Base-by-base conservation (phyloP, 345 rosid species). In the Jatropha curcas region DNA sequence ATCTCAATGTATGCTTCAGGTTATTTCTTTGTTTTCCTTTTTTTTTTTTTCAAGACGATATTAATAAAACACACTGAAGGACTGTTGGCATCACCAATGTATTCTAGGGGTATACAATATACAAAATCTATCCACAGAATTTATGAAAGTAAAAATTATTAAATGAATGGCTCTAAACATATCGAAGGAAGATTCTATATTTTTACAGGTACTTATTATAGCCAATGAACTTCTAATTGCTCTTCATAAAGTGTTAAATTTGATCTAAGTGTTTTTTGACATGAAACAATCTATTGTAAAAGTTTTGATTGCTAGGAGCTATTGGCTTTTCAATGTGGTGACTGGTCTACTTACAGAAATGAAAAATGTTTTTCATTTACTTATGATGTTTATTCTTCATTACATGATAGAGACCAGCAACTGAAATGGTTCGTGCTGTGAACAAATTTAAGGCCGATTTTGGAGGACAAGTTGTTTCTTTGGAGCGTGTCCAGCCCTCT, bases 401-500 rank as follows among this genome's bases (percentile, higher is more conserved):
- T 67, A n/a, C 68, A 41, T 76, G 70, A 33, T 73, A 94, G 98
- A 90, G 90, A 83, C 98, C 98, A 71, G 86, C 91, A 53, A 61
- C 79, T 60, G 98, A 94, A 85, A 80, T 94, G 90, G 79, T 90
- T 82, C 88, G 97, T 66, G 89, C 97, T 73, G 97, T 92, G 35
- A 94, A 94, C 86, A 92, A 89, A 82, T 94, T 89, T 73, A 92
- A 89, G 87, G 91, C 93, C 31, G 98, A 94, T 69, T 94, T 94
- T 65, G 98, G 98, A 64, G 98, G 98, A 55, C 97, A 89, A 66
- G 75, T 94, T 71, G 79, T 92, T 84, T 88, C 92, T 51, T 59
- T 94, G 81, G 97, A 94, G 78, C 86, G 97, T 35, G 97, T 94
- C 67, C 98, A 94, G 68, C 97, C 97, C 73, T 94, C 98, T 60